Conservation (phyloP, 1,139 yeast genomes). For the Kodamaea sp. region DNA sequence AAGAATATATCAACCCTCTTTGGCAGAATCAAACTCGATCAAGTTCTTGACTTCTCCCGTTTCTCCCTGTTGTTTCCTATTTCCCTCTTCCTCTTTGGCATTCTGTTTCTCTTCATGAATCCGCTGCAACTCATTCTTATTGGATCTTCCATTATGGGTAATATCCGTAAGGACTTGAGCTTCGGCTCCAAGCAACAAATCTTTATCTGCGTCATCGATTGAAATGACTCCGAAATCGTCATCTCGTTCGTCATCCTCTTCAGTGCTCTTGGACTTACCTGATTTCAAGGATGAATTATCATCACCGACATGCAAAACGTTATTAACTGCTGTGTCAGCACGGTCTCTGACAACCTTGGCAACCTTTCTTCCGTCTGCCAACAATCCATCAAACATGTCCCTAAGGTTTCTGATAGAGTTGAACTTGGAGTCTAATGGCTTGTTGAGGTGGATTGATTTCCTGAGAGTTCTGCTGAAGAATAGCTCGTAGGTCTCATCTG, state of each 20-base stretch:
- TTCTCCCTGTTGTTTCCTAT: not conserved
- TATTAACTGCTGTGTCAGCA: conserved; percentile 65
- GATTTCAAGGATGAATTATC: conserved; percentile 32
- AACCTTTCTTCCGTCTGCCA: conserved; percentile 89
- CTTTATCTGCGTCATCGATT: conserved; percentile 50
- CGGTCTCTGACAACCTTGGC: conserved; percentile 86
- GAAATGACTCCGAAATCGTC: conserved; percentile 51
- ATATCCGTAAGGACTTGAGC: conserved; percentile 37
- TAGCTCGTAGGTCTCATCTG: conserved; percentile 89
- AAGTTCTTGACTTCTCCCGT: conserved; percentile 4
- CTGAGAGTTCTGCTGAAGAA: conserved; percentile 72
- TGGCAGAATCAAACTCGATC: conserved; percentile 8
- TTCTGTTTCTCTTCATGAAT: conserved; percentile 16
- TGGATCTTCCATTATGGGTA: conserved; percentile 2
- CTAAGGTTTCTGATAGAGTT: conserved; percentile 65
- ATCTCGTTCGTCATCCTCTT: conserved; percentile 46
- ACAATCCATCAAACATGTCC: conserved; percentile 86
- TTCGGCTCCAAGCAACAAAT: conserved; percentile 48
- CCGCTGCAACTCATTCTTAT: conserved; percentile 33
- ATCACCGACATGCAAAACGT: conserved; percentile 13
- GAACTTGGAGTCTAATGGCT: conserved; percentile 47
- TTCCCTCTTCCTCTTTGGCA: not conserved
- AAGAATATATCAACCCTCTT: no score
- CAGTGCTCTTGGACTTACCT: conserved; percentile 23
- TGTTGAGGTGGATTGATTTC: conserved; percentile 65